Conservation (phyloP, 2,329 filamentous ascomycete genomes). For the Xylariaceae sp. region DNA sequence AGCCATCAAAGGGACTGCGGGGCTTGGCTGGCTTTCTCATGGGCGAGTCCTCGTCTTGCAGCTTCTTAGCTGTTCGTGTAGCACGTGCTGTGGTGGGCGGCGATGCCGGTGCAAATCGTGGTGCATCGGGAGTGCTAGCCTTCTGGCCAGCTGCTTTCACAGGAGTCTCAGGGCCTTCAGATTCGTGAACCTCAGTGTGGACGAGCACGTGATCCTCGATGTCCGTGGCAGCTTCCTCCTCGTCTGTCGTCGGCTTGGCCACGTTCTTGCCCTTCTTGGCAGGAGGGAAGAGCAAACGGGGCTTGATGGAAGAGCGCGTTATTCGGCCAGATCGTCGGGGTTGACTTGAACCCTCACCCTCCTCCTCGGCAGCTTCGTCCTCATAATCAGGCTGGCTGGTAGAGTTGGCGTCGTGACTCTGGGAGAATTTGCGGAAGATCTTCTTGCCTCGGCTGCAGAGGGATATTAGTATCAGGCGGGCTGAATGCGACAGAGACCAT, state of each 20-base stretch:
- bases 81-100: constrained; percentile 55
- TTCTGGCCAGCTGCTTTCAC: constrained; percentile 27
- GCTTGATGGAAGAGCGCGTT: constrained; percentile 63
- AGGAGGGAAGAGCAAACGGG: constrained; percentile 61
- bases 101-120: constrained; percentile 49
- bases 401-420: constrained; percentile 28
- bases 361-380: constrained; percentile 5
- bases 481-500: constrained; percentile 3
- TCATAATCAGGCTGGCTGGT: constrained; percentile 24
- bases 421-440: constrained; percentile 62
- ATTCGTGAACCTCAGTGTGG: constrained; percentile 27
- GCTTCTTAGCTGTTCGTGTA: constrained; percentile 49
- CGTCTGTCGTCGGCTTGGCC: constrained; percentile 28
- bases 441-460: constrained; percentile 65
- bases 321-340: constrained; percentile 27
- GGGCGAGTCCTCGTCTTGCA: constrained; percentile 33
- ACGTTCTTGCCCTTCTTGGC: constrained; percentile 40
- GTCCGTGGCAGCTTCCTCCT: constrained; percentile 54
- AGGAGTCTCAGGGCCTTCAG: constrained; percentile 30
- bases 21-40: constrained; percentile 29
- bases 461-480: constrained; percentile 8
- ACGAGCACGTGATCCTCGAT: constrained; percentile 42
- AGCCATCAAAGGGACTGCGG: constrained; percentile 58
- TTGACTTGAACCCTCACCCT: constrained; percentile 23
- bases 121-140: constrained; percentile 45